Evolutionary conservation across 306 rosid species (phyloP), one percentile per base, ranked within the genome.

Genomic region (Cicer cuneatum): DNA sequence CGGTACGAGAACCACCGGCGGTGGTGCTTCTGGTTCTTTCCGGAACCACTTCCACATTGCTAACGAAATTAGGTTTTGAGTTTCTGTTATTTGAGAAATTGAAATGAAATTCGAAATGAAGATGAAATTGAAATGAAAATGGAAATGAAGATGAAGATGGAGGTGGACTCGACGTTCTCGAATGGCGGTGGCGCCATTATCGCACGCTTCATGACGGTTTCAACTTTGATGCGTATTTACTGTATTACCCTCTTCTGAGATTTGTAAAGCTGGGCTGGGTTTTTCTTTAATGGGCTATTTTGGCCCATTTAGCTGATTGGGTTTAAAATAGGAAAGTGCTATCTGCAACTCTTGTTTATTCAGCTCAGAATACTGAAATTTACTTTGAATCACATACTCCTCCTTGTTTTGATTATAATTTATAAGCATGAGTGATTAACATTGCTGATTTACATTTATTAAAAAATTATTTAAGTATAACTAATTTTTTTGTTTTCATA

Each of bases 1-100:
- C 5, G 99, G 99, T 2, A 94, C 97, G 10, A 94, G 84, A 61
- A 94, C 99, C 87, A 94, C 82, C 19, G 89, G 89, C 42, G 96
- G 96, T 11, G 96, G 97, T 2, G 90, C 91, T 61, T 75, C 73
- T 4, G 53, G 35, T 24, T 68, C 39, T 4, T 51, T 40, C 49
- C 9, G 1, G 19, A 67, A 13, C 77, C 76, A 64, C 37, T 87
- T 89, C 57, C 95, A 90, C 94, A 92, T 94, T 16, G 72, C 69
- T 35, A 35, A 63, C n/a, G 6, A 21, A 21, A 42, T 66, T 42
- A 0, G 65, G 8, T 59, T 3, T 78, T 54, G 51, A 80, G 76
- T 29, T 73, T 79, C 67, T 12, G 13, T 0, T 4, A 8, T 29
- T 7, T 10, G 68, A 11, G 29, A 46, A 56, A 4, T 41, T 52